Conservation (phyloP, 73 alveolate genomes). For the Stentor coeruleus region DNA sequence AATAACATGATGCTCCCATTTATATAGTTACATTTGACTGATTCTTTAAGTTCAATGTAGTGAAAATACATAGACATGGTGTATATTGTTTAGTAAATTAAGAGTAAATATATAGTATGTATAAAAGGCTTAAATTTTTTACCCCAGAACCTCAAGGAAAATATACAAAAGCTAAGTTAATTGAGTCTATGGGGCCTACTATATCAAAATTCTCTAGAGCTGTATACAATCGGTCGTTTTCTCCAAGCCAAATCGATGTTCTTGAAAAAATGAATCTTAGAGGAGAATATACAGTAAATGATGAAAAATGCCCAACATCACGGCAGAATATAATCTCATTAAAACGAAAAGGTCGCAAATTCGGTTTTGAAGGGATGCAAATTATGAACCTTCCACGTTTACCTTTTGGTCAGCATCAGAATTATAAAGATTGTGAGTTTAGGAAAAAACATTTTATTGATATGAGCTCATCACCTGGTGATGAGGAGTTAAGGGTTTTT, state of each 20-base stretch:
- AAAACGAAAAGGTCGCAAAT: not conserved
- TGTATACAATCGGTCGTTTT: not conserved
- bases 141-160: not conserved
- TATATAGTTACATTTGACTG: too few species aligned
- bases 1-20: conserved; percentile 7
- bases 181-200: not conserved
- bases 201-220: not conserved
- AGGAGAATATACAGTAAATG: not conserved
- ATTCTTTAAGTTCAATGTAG: too few species aligned
- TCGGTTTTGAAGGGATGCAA: not conserved
- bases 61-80: too few species aligned
- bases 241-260: not conserved
- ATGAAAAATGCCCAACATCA: not conserved
- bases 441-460: not conserved
- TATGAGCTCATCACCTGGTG: not conserved
- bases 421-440: not conserved
- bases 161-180: too few species aligned
- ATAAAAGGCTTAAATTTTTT: too few species aligned
- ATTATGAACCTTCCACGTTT: not conserved
- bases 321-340: not conserved
- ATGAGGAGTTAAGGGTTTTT: not conserved
- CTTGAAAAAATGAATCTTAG: not conserved
- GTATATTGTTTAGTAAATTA: too few species aligned
- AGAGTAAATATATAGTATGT: too few species aligned
- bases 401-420: not conserved